Base-by-base conservation (phyloP, 164 flowering plant species). In the Stephania cephalantha region DNA sequence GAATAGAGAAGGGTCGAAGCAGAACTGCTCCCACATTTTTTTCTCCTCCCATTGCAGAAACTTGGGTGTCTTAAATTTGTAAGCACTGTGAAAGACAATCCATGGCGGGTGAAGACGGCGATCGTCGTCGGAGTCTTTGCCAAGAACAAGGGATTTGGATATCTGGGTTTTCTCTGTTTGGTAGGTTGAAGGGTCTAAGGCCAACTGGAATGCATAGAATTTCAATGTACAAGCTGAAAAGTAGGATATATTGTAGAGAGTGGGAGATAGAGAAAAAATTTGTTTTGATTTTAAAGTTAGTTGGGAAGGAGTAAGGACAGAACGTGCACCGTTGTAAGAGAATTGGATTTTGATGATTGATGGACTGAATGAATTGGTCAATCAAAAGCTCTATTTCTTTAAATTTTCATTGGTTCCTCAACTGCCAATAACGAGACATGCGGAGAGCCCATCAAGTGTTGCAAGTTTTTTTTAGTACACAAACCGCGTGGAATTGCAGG, bases 41-140 rank as follows among this genome's bases (percentile, higher is more conserved):
- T 46, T 76, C 84, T 81, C 85, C 84, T 74, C 80, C 80, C 85
- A 81, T 86, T 35, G 61, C 63, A 18, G 45, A 13, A 58, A 22
- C 35, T 29, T 73, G 15, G 74, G 13, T 73, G 6, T 73, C 18
- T 25, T 9, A 3, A 53, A 17, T 13, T 17, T 13, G 73, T 52
- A 35, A 35, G 44, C 55, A 50, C 55, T 50, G 15, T 50, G 55
- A 50, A 15, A 50, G 55, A 35, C 42, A 15, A 50, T 50, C 55
- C 15, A 15, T 50, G 55, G 55, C 9, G 55, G 42, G 55, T 50
- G 11, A 50, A 50, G 12, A 15, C 15, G 55, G 15, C 15, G 13
- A 50, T 11, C 12, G 9, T 9, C 42, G 42, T 50, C 15, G 55
- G 55, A 15, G 55, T 11, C 55, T 50, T 10, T 50, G 13, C 15